Evolutionary conservation across 768 basidiomycete genomes (phyloP).

Genomic region (Antrodiella citrinella): DNA sequence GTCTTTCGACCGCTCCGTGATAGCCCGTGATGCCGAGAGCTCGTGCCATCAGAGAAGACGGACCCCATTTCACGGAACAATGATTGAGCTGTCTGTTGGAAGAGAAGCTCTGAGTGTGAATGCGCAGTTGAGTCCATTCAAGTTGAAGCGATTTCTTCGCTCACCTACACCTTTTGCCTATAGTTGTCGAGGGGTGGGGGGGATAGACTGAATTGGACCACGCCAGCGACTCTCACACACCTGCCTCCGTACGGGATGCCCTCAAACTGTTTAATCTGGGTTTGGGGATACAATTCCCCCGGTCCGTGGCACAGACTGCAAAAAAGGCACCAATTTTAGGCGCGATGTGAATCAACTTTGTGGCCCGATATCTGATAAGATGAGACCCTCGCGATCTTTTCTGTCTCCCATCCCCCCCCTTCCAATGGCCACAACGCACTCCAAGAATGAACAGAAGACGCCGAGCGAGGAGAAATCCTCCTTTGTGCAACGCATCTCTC

Average conservation of each 20-base stretch:
- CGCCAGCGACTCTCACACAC: neutral
- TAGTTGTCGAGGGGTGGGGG: neutral
- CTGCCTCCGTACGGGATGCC: neutral
- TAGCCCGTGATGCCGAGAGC: neutral
- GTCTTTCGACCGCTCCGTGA: neutral
- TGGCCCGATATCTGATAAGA: conserved; percentile 19
- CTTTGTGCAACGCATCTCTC: conserved; percentile 2
- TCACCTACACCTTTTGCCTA: neutral
- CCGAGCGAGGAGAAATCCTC: conserved; percentile 12
- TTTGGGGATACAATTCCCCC: neutral
- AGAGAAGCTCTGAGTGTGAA: too few species aligned
- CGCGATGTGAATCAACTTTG: neutral
- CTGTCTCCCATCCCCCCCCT: conserved; percentile 8
- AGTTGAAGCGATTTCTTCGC: neutral
- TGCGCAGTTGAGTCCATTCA: too few species aligned
- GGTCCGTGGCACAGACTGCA: neutral
- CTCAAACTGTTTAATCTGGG: neutral
- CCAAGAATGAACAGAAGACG: conserved; percentile 11
- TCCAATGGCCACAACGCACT: conserved; percentile 9
- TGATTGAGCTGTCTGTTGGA: too few species aligned
- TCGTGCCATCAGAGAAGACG: neutral
- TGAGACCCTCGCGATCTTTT: conserved; percentile 5
- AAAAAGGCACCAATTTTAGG: neutral
- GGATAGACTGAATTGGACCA: neutral
- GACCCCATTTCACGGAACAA: too few species aligned